Evolutionary conservation across 1,139 yeast genomes (phyloP), one percentile per base, ranked within the genome.

Genomic region (Diutina neorugosa): DNA sequence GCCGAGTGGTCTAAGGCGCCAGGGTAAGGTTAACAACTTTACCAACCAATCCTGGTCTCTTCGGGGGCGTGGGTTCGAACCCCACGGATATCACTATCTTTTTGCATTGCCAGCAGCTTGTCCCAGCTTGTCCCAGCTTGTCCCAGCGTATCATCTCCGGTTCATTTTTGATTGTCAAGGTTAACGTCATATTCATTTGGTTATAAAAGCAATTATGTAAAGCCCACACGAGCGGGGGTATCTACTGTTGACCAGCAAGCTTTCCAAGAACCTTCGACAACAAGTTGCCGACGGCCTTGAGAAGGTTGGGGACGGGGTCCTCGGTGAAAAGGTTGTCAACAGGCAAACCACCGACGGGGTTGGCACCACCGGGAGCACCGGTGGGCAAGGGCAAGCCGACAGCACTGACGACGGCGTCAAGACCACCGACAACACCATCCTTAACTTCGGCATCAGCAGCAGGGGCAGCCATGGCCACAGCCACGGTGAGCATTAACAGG

Each of bases 1-100:
- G 48, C 48, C 48, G 48, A 44, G 48, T 44, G 48, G 48, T 44
- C 43, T 44, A 44, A 44, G 48, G 48, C 48, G 48, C 48, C 48
- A 44, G 48, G 48, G 48, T 44, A 44, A 44, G 48, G 48, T 44
- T 44, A 43, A 25, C 37, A 11, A 14, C 48, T 20, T 21, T 12
- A 14, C 31, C 16, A 14, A 25, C 23, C 31, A 44, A 21, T 44
- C 48, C 48, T 44, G 48, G 48, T 44, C 48, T 25, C 31, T 44
- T 44, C 48, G 48, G 31, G 48, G 48, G 48, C 48, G 48, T 44
- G 48, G 48, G 48, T 44, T 44, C 48, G 48, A 44, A 44, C 48
- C 48, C 48, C 48, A 44, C 48, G 25, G 48, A 25, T 20, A 44
- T 44, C 48, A 44, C n/a, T 14, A 21, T 44, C 34, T 44, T 44